phyloP scores from a whole-genome alignment of 2,329 filamentous ascomycete genomes.

The Pseudogymnoascus sp. region DNA sequence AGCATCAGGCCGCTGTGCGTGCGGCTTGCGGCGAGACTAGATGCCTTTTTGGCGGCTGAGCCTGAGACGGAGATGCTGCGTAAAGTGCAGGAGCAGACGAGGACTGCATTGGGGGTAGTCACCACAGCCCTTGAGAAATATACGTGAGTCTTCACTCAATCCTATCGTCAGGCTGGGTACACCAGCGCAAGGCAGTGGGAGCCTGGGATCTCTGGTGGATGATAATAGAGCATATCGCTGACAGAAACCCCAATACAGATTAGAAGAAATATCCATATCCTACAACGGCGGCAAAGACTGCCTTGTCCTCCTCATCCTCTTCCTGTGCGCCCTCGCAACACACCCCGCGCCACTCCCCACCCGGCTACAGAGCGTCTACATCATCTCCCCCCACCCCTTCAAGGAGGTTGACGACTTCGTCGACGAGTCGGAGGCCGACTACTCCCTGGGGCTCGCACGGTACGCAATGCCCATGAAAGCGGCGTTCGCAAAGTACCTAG shows the following conservation, averaged over 20 bases:
- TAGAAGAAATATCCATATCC: conserved; percentile 74
- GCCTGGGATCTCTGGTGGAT: not conserved
- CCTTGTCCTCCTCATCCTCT: conserved; percentile 80
- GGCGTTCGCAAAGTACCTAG: conserved; percentile 71
- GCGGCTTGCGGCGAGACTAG: conserved; percentile 21
- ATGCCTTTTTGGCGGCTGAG: conserved; percentile 25
- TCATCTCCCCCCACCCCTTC: conserved; percentile 78
- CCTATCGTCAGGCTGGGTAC: not conserved
- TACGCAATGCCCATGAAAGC: conserved; percentile 74
- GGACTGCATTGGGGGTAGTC: conserved; percentile 64
- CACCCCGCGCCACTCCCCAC: conserved; percentile 30
- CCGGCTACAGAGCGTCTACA: conserved; percentile 73
- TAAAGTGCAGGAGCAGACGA: conserved; percentile 62
- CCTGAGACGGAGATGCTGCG: conserved; percentile 21
- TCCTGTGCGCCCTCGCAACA: conserved; percentile 54
- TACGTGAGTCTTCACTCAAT: conserved; percentile 43
- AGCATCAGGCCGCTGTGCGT: conserved; percentile 24
- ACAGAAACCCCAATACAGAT: conserved; percentile 38
- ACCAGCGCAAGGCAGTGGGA: not conserved
- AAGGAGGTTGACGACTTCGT: conserved; percentile 82
- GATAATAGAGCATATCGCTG: conserved; percentile 9
- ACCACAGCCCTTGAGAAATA: conserved; percentile 69
- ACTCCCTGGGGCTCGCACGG: conserved; percentile 67
- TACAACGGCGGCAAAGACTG: conserved; percentile 99
- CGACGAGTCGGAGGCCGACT: conserved; percentile 51